Conservation (phyloP, 1,139 yeast species). For the Scheffersomyces segobiensis region DNA sequence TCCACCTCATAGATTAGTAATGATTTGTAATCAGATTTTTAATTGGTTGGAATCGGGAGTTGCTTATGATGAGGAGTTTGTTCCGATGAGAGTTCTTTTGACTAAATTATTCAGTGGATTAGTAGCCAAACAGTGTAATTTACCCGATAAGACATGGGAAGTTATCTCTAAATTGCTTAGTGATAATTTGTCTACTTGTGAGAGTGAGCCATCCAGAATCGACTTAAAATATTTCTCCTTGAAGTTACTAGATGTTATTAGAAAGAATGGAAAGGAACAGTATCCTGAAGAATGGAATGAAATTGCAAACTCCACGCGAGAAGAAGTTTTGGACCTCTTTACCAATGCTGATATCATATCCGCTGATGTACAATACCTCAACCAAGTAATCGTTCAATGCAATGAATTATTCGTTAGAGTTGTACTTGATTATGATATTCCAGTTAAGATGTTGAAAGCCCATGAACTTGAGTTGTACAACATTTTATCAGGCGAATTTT, state of each 20-base stretch:
- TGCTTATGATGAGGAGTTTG: constrained; percentile 59
- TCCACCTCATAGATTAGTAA: constrained; percentile 59
- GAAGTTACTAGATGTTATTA: constrained; percentile 37
- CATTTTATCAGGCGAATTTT: constrained; percentile 22
- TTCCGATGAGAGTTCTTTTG: constrained; percentile 51
- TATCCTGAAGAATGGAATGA: constrained; percentile 32
- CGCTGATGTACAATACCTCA: constrained; percentile 13
- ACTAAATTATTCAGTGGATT: constrained; percentile 46
- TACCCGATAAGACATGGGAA: constrained; percentile 36
- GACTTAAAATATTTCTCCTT: constrained; percentile 51
- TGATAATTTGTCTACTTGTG: constrained; percentile 53
- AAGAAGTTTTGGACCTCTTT: constrained; percentile 42
- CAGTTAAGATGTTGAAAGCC: constrained; percentile 13
- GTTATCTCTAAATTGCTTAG: constrained; percentile 41
- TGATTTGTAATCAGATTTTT: constrained; percentile 55
- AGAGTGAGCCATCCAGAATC: constrained; percentile 35
- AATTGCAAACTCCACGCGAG: constrained; percentile 18
- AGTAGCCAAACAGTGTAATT: constrained; percentile 8
- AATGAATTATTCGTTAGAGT: constrained; percentile 36
- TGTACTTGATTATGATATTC: constrained; percentile 17
- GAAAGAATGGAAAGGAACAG: constrained; percentile 15
- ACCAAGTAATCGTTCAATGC: constrained; percentile 35
- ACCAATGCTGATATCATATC: constrained; percentile 23
- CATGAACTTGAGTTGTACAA: constrained; percentile 19
- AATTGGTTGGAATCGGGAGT: constrained; percentile 63